Evolutionary conservation across 495 filamentous ascomycete genomes (phyloP).

Genomic region (Stereocaulon alpinum): DNA sequence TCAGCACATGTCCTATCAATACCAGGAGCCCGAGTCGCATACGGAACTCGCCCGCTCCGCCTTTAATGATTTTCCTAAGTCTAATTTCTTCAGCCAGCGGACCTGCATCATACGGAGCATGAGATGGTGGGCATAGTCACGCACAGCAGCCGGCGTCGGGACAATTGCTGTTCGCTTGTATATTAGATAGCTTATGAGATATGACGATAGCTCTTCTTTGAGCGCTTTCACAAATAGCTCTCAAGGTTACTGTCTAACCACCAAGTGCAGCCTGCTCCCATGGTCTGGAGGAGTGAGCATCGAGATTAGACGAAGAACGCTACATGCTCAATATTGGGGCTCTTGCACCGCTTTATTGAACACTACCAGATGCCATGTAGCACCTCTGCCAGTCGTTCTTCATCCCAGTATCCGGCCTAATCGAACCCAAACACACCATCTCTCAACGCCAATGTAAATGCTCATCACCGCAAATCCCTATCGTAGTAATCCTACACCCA

Average conservation of each 20-base stretch:
- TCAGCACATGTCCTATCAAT: not conserved
- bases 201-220: not conserved
- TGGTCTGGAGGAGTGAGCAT: not conserved
- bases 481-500: no score
- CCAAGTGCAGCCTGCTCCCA: not conserved
- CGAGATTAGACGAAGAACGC: no score
- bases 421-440: not conserved
- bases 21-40: not conserved
- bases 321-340: no score
- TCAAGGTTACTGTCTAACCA: not conserved
- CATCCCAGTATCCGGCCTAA: no score
- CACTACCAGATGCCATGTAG: no score
- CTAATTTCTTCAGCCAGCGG: not conserved
- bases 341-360: no score
- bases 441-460: not conserved
- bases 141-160: not conserved
- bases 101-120: not conserved
- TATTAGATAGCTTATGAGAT: constrained; percentile 2
- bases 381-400: no score
- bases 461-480: not conserved
- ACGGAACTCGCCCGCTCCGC: no score
- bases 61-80: not conserved
- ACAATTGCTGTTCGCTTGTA: not conserved
- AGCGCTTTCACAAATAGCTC: not conserved
- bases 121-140: not conserved